A percentile compares a stretch with the other conserved stretches of the same genome.
Conservation (phyloP, 176 grass and related monocot genomes). For the Cenchrus americanus region DNA sequence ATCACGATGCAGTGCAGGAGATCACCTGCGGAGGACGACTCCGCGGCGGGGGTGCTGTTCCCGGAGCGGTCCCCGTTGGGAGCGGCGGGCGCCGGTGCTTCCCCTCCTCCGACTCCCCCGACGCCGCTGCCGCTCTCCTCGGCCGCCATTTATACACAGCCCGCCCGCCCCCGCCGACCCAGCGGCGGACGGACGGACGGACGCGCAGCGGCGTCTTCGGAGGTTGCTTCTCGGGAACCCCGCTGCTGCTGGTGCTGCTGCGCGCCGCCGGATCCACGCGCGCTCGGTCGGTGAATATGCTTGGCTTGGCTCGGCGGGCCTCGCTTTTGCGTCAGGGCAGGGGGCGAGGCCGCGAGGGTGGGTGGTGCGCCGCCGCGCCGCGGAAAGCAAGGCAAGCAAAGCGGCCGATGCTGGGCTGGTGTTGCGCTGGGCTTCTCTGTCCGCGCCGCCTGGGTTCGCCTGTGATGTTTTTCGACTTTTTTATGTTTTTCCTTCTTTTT, state of each 20-base stretch:
- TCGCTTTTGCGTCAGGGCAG: too few relatives aligned
- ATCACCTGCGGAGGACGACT: constrained; percentile 28
- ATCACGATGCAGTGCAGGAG: background rate
- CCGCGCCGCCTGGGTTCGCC: too few relatives aligned
- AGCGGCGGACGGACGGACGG: background rate
- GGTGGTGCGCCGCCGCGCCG: too few relatives aligned
- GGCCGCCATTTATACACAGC: constrained; percentile 33
- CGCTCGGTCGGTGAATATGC: constrained; percentile 4
- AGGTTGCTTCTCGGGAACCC: background rate
- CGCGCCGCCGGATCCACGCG: background rate
- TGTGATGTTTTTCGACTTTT: too few relatives aligned
- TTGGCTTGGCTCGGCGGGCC: background rate
- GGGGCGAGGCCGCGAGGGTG: too few relatives aligned
- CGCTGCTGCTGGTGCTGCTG: background rate
- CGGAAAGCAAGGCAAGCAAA: too few relatives aligned
- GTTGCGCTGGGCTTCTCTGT: too few relatives aligned
- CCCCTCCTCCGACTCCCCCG: background rate
- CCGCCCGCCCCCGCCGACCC: background rate
- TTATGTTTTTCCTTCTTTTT: too few relatives aligned
- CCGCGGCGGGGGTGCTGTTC: background rate
- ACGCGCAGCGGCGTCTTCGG: background rate
- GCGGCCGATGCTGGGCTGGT: too few relatives aligned
- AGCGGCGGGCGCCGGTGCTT: background rate
- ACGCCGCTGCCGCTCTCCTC: background rate
- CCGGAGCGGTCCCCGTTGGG: constrained; percentile 30